These are phyloP conservation scores for Trichoderma erinaceum DNA, from an alignment of 495 filamentous ascomycete species.

Conservation along the genomic window DNA sequence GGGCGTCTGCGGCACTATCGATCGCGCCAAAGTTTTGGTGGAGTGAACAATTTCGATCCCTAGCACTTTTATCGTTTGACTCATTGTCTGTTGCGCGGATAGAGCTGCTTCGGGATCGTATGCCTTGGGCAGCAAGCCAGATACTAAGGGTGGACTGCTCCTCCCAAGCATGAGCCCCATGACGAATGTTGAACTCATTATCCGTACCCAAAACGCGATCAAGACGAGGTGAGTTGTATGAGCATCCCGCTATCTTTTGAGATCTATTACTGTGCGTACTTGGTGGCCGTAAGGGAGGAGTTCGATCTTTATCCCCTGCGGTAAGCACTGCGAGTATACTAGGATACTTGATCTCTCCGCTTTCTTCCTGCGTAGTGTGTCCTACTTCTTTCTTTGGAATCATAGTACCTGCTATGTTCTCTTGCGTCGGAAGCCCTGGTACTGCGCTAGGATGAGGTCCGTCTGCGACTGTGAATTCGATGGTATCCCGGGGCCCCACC, in stretches of 20 bases:
- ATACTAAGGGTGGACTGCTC: conserved; percentile 13
- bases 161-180: conserved; percentile 8
- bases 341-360: not conserved
- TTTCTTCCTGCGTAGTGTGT: not conserved
- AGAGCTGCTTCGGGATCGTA: conserved; percentile 6
- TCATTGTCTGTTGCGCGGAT: not conserved
- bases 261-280: not conserved
- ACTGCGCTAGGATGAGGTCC: conserved; percentile 18
- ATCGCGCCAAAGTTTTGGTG: not conserved
- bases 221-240: not conserved
- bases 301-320: conserved; percentile 11
- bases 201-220: conserved; percentile 1
- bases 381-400: not conserved
- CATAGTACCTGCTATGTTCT: too few species aligned
- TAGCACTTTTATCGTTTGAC: not conserved
- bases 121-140: conserved; percentile 14
- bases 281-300: conserved; percentile 18
- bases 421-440: conserved; percentile 24
- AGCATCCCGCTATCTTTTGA: not conserved
- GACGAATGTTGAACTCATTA: conserved; percentile 11
- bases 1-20: conserved; percentile 2
- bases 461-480: not conserved
- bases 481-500: conserved; percentile 4
- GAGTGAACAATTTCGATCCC: not conserved
- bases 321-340: conserved; percentile 14